phyloP scores from a whole-genome alignment of 176 grass and related monocot genomes.

The Oryza punctata region DNA sequence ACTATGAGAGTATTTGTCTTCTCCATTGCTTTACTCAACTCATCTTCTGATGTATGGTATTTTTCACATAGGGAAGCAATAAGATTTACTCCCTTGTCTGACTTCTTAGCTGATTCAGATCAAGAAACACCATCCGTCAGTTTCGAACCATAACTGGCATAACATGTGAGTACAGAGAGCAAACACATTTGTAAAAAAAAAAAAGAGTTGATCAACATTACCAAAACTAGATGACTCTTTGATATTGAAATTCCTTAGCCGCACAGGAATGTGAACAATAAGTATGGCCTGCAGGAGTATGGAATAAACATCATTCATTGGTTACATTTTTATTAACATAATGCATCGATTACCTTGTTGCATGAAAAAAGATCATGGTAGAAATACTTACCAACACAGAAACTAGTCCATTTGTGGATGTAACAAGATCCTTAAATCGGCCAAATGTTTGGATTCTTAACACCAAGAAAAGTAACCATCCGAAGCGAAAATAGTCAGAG shows the following conservation, averaged over 20 bases:
- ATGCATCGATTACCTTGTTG: slow-evolving; percentile 23
- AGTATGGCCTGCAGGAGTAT: slow-evolving; percentile 65
- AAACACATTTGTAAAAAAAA: slow-evolving; percentile 34
- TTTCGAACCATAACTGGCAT: slow-evolving; percentile 18
- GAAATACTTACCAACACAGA: slow-evolving; percentile 68
- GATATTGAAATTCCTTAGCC: slow-evolving; percentile 73
- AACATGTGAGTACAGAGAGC: slow-evolving; percentile 6
- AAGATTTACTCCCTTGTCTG: slow-evolving; percentile 80
- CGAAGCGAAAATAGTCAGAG: slow-evolving; percentile 84
- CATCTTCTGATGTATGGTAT: slow-evolving; percentile 87
- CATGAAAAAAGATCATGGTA: slow-evolving; percentile 14
- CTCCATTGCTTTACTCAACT: slow-evolving; percentile 75
- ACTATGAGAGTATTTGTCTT: slow-evolving; percentile 74
- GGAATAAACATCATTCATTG: slow-evolving; percentile 37
- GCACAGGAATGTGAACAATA: slow-evolving; percentile 73
- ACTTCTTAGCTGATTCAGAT: slow-evolving; percentile 76
- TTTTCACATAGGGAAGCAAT: slow-evolving; percentile 86
- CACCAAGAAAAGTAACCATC: slow-evolving; percentile 90
- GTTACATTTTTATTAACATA: slow-evolving; percentile 19
- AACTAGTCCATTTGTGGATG: slow-evolving; percentile 79
- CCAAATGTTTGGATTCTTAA: slow-evolving; percentile 75
- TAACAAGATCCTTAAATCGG: slow-evolving; percentile 90
- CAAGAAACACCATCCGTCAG: slow-evolving; percentile 25
- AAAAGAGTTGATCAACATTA: slow-evolving; percentile 32
- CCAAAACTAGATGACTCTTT: slow-evolving; percentile 70